Base-by-base conservation (phyloP, 208 protist genomes). In the Borovskyia barvae region DNA sequence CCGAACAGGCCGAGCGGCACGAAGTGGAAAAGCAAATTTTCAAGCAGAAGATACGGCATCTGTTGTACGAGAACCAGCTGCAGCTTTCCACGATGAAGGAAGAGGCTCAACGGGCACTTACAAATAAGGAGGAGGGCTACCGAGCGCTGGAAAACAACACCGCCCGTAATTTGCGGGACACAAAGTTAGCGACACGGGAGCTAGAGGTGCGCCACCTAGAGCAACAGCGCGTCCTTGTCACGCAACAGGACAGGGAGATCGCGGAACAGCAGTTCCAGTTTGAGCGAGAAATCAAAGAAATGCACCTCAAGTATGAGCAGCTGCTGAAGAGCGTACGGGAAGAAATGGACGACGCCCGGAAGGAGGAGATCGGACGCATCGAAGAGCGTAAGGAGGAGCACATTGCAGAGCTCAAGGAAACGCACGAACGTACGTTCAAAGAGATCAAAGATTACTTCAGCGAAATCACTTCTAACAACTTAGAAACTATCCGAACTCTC, bases 391-490 rank as follows among this genome's bases (percentile, higher is more conserved):
- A 99, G 77, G 96, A 98, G 62, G 66, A 83, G 32, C 97, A 99
- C 69, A 97, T 98, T 22, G 83, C 82, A 20, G 87, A 98, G 68
- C 82, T 99, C 32, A 94, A 97, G 50, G 74, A 86, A 35, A 85
- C 97, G 15, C 98, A 99, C 64, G 94, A 98, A 65, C 83, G 86
- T 33, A 95, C 97, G 2, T 99, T 98, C 79, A 87, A 83, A 46
- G 95, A 98, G 61, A 98, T 99, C 69, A 98, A 98, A 62, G 91
- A 96, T 47, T 99, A 99, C 80, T 99, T 99, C 77, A 98, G 94
- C 62, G 97, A 98, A 64, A 99, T 99, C 56, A 99, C 97, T 8
- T 97, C 94, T 20, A 99, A 98, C 83, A 99, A 99, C 80, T 58
- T 99, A n/a, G 97, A 98, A 51, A 96, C 97, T 20, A 99, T 99